Evolutionary conservation across 2,329 filamentous ascomycete genomes (phyloP).

Genomic region (Aspergillus thermomutatus): DNA sequence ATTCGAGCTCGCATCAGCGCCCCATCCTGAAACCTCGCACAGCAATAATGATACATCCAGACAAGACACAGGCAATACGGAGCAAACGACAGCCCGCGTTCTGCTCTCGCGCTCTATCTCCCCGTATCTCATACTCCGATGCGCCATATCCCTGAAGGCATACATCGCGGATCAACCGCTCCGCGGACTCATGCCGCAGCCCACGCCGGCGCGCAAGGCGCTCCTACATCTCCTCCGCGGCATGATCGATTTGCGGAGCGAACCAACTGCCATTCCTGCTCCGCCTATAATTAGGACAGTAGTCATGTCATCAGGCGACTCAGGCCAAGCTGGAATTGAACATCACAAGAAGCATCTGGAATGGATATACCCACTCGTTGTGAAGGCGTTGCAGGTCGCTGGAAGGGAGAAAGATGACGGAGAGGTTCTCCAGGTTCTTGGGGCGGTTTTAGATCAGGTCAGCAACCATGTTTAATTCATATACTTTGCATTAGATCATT

Average conservation of each 20-base stretch:
- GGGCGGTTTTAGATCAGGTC: constrained; percentile 60
- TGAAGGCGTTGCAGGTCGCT: constrained; percentile 36
- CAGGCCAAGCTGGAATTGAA: constrained; percentile 46
- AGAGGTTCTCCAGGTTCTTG: constrained; percentile 47
- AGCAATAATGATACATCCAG: not conserved
- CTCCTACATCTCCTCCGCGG: constrained; percentile 67
- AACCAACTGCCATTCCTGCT: constrained; percentile 65
- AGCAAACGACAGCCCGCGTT: constrained; percentile 42
- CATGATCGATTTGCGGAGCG: constrained; percentile 65
- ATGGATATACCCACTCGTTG: constrained; percentile 71
- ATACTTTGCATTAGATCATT: not conserved
- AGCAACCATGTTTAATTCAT: constrained; percentile 34
- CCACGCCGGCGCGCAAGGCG: constrained; percentile 74
- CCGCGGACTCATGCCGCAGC: constrained; percentile 83
- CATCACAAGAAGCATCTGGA: constrained; percentile 70
- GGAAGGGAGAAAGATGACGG: constrained; percentile 39
- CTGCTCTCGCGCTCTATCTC: constrained; percentile 72
- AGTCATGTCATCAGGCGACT: constrained; percentile 33
- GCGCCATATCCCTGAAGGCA: constrained; percentile 73
- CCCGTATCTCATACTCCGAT: constrained; percentile 77
- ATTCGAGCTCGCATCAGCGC: constrained; percentile 61
- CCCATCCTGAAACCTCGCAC: constrained; percentile 29
- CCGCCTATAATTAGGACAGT: constrained; percentile 20
- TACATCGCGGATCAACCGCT: constrained; percentile 92
- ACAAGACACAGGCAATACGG: constrained; percentile 13